Percentiles rank a stretch among this genome's conserved stretches.
These are phyloP conservation scores for Fusarium sp. DNA, from an alignment of 2,329 filamentous ascomycete genomes.

Conservation along the genomic window DNA sequence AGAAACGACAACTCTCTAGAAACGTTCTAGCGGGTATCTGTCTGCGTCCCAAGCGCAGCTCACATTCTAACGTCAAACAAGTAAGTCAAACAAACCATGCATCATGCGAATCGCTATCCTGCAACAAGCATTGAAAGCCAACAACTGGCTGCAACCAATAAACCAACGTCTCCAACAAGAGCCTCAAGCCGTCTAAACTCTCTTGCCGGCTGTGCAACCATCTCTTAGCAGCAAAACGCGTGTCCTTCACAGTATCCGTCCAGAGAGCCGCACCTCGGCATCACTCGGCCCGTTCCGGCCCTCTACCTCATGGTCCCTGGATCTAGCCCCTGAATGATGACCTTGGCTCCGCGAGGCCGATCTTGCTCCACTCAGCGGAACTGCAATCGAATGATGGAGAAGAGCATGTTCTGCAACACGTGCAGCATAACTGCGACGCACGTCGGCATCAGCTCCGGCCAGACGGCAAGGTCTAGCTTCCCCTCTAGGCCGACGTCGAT, in stretches of 20 bases:
- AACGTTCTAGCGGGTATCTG: constrained; percentile 42
- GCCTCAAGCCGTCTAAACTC: constrained; percentile 5
- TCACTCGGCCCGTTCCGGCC: constrained; percentile 43
- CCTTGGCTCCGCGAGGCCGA: constrained; percentile 1
- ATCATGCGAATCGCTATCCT: constrained; percentile 21
- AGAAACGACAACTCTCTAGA: constrained; percentile 29
- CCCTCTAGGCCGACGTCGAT: constrained; percentile 74
- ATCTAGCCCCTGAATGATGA: constrained; percentile 6
- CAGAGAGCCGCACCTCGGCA: constrained; percentile 19
- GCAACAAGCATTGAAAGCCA: constrained; percentile 17
- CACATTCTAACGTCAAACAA: constrained; percentile 7
- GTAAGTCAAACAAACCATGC: constrained; percentile 31
- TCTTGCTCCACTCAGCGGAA: constrained; percentile 56
- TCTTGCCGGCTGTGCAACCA: constrained; percentile 3
- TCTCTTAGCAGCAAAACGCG: constrained; percentile 6
- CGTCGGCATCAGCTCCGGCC: constrained; percentile 76
- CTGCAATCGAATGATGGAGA: constrained; percentile 74
- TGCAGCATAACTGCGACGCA: constrained; percentile 75
- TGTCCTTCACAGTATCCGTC: constrained; percentile 2
- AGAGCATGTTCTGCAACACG: constrained; percentile 79
- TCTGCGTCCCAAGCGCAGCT: constrained; percentile 24
- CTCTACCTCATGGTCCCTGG: constrained; percentile 10
- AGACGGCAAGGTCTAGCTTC: constrained; percentile 72
- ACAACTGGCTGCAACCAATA: background rate
- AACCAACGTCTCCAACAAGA: constrained; percentile 5